phyloP scores from a whole-genome alignment of 2,329 filamentous ascomycete species.

The Cladosporium velox region DNA sequence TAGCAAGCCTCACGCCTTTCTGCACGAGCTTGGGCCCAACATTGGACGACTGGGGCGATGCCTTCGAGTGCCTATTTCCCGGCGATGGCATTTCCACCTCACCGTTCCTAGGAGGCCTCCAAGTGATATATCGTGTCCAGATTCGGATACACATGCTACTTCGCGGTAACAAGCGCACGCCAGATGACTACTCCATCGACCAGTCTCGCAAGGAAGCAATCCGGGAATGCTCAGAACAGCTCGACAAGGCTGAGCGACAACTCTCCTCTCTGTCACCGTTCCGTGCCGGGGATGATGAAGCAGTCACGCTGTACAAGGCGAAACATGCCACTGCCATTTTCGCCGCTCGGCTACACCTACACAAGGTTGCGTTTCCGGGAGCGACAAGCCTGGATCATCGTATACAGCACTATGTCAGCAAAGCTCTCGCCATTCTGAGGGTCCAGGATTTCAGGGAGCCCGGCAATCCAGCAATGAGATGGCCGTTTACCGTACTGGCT shows the following conservation, averaged over 20 bases:
- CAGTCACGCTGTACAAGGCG: conserved; percentile 19
- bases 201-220: not conserved
- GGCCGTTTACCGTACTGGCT: conserved; percentile 25
- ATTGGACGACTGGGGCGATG: conserved; percentile 20
- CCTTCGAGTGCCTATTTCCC: conserved; percentile 15
- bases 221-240: not conserved
- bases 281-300: not conserved
- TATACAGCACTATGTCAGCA: conserved; percentile 5
- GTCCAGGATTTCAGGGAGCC: conserved; percentile 14
- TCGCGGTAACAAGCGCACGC: conserved; percentile 6
- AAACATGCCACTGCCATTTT: conserved; percentile 23
- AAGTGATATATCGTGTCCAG: conserved; percentile 24
- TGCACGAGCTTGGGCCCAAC: not conserved
- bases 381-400: conserved; percentile 5
- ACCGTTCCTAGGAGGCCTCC: conserved; percentile 25
- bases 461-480: conserved; percentile 24
- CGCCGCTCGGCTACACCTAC: conserved; percentile 22
- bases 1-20: conserved; percentile 21
- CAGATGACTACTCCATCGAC: not conserved
- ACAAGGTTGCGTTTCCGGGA: conserved; percentile 20
- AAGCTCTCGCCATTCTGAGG: not conserved
- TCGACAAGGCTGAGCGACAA: not conserved
- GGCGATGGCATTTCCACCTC: conserved; percentile 19
- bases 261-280: not conserved
- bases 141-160: conserved; percentile 21